Base-by-base conservation (phyloP, 2,329 filamentous ascomycete species). In the Aspergillus ruber region DNA sequence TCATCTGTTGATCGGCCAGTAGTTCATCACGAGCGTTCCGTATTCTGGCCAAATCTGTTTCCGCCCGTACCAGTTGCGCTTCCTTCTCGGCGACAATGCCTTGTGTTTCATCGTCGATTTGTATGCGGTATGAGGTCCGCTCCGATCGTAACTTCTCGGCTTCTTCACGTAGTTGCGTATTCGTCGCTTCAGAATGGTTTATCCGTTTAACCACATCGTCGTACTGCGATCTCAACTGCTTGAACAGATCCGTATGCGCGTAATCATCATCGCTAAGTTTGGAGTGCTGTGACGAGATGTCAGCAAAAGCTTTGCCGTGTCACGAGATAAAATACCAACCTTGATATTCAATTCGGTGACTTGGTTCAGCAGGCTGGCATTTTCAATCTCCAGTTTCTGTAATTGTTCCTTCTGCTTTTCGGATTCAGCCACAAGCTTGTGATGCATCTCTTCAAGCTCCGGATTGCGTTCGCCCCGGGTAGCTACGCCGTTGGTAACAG, bases 131-230 rank as follows among this genome's bases (percentile, higher is more conserved):
- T 9, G 84, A 77, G 3, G 88, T 90, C 47, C 93, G 78, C 66
- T 98, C 93, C 1, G 88, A 83, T 59, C 91, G 88, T 44, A 90
- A 74, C 64, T 86, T 94, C 60, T 91, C 85, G 5, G 87, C 85
- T 60, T 95, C 90, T 65, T 95, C 86, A 32, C 86, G 83, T 25
- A 97, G 69, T 56, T 90, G 84, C 50, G 86, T 84, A 66, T 96
- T 96, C 10, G 84, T 86, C 3, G 89, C 89, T 68, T 97, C 91
- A 12, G 97, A 72, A 58, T 91, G 84, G 66, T 98, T 98, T 61
- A 95, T 84, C 33, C 89, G 84, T 66, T 88, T 91, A 57, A 96
- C 89, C 7, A 95, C 81, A 58, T 97, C 91, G 61, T 97, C 93
- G 59, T 94, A 88, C 60, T 96, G 89, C 20, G 80, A 80, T 70